phyloP scores from a whole-genome alignment of 768 basidiomycete genomes.

The Suillus lakei region DNA sequence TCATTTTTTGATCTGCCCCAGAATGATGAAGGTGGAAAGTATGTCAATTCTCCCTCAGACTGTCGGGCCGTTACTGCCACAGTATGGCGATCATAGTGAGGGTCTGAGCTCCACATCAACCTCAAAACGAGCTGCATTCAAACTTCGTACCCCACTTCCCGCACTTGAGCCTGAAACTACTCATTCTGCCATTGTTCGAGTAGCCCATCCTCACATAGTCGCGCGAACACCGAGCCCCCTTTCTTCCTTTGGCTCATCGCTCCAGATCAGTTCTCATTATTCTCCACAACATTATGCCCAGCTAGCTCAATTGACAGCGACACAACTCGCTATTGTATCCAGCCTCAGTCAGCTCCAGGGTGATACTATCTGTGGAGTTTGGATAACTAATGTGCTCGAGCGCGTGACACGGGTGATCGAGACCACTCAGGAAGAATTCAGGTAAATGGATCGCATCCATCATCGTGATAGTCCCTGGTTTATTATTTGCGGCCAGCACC shows the following conservation, averaged over 20 bases:
- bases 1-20: slow-evolving; percentile 4
- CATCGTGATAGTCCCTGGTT: neutral
- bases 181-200: neutral
- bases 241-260: neutral
- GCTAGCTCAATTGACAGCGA: slow-evolving; percentile 26
- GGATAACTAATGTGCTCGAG: slow-evolving; percentile 14
- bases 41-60: neutral
- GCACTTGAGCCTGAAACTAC: neutral
- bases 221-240: slow-evolving; percentile 1
- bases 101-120: neutral
- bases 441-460: slow-evolving; percentile 17
- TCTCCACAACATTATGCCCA: slow-evolving; percentile 8
- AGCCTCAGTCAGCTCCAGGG: slow-evolving; percentile 22
- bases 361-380: slow-evolving; percentile 17
- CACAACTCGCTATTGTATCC: slow-evolving; percentile 21
- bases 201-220: neutral
- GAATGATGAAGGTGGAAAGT: neutral
- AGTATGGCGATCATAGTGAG: neutral
- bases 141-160: neutral
- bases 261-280: neutral
- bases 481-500: slow-evolving; percentile 14
- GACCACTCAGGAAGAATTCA: slow-evolving; percentile 23
- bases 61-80: neutral
- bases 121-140: neutral
- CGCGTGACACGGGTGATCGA: neutral